Percentiles rank a stretch among this genome's conserved stretches.
phyloP scores from a whole-genome alignment of 768 basidiomycete species.

The Agrocybe chaxingu region DNA sequence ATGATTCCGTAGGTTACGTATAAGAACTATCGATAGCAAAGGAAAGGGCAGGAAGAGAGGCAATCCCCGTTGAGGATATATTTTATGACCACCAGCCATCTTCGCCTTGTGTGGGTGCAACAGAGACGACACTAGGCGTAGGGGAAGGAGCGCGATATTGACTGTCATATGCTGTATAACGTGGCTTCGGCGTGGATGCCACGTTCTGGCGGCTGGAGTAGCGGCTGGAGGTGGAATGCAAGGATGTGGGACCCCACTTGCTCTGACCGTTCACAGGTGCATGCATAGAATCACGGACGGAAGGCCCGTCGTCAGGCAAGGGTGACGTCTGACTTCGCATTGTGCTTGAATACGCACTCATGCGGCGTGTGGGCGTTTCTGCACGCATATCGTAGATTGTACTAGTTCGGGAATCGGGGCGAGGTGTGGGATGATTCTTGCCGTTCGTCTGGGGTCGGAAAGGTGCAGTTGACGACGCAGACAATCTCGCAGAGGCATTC shows the following conservation, averaged over 20 bases:
- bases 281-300: constrained; percentile 75
- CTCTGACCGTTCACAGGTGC: constrained; percentile 33
- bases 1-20: constrained; percentile 11
- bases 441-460: constrained; percentile 40
- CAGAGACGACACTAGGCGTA: constrained; percentile 72
- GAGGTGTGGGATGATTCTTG: constrained; percentile 42
- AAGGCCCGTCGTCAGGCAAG: constrained; percentile 46
- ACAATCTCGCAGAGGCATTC: constrained; percentile 20
- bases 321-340: constrained; percentile 10
- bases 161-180: constrained; percentile 17
- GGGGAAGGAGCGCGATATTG: constrained; percentile 54
- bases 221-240: constrained; percentile 32
- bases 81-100: constrained; percentile 79
- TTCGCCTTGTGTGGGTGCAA: constrained; percentile 62
- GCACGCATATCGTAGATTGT: constrained; percentile 53
- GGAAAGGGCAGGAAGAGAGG: constrained; percentile 1
- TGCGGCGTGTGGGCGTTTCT: constrained; percentile 45
- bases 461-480: constrained; percentile 28
- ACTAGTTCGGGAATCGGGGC: constrained; percentile 77
- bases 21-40: constrained; percentile 8
- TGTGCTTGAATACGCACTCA: constrained; percentile 23
- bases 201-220: constrained; percentile 28
- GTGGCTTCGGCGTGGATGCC: constrained; percentile 34
- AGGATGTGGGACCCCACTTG: constrained; percentile 23
- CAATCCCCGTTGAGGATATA: neutral